These are phyloP conservation scores for Phytophthora aleatoria DNA, from an alignment of 352 stramenopile genomes.

Conservation along the genomic window DNA sequence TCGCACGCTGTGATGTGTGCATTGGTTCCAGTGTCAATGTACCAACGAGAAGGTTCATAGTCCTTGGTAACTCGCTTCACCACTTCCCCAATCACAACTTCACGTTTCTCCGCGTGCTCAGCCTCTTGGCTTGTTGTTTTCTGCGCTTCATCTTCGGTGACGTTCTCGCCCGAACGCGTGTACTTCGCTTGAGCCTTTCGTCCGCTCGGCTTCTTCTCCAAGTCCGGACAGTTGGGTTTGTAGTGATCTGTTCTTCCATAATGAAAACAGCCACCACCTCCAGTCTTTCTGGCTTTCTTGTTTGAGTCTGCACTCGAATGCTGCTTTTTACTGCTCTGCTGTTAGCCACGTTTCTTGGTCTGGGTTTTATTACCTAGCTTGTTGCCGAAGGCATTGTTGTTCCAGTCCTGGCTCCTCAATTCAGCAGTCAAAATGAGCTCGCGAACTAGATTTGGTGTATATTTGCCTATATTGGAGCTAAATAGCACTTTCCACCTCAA, in stretches of 20 bases:
- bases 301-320: neutral
- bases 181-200: conserved; percentile 8
- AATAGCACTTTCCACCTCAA: conserved; percentile 14
- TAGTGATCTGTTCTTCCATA: neutral
- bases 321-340: neutral
- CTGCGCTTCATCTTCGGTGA: neutral
- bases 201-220: neutral
- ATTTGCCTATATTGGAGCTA: conserved; percentile 21
- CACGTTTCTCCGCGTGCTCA: neutral
- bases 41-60: neutral
- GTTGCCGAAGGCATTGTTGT: neutral
- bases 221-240: neutral
- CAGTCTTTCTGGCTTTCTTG: neutral
- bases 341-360: neutral
- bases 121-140: neutral
- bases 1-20: neutral
- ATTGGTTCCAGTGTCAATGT: conserved; percentile 1
- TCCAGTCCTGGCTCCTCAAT: neutral
- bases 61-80: conserved; percentile 2
- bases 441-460: conserved; percentile 9
- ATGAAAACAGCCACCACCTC: neutral
- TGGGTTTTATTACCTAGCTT: conserved; percentile 1
- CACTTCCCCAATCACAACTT: conserved; percentile 1
- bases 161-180: neutral
- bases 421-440: conserved; percentile 12